Percentiles rank a stretch among this genome's conserved stretches.
Conservation (phyloP, 2,329 filamentous ascomycete species). For the Colletotrichum cereale region DNA sequence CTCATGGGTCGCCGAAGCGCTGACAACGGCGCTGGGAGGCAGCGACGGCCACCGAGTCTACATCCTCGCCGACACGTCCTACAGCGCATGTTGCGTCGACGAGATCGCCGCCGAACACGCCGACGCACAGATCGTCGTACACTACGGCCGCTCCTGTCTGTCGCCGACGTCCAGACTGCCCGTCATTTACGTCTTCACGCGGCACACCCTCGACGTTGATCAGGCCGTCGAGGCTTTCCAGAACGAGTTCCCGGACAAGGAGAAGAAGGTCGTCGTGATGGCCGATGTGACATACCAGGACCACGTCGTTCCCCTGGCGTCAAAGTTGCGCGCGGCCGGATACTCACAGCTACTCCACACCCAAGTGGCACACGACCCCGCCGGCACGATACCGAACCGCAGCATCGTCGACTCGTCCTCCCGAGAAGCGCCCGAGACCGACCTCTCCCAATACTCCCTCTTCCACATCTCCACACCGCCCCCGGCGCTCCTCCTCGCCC, state of each 20-base stretch:
- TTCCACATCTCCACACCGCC: conserved; percentile 89
- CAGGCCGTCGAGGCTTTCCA: conserved; percentile 70
- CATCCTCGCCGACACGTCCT: conserved; percentile 94
- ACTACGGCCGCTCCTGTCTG: conserved; percentile 93
- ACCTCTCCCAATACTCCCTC: conserved; percentile 76
- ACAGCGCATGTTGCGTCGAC: conserved; percentile 96
- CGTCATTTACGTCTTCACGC: conserved; percentile 92
- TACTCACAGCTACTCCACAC: conserved; percentile 80
- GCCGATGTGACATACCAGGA: conserved; percentile 90
- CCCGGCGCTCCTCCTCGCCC: conserved; percentile 84
- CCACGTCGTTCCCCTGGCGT: conserved; percentile 73
- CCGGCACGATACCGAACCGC: conserved; percentile 86
- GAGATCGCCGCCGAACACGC: conserved; percentile 97
- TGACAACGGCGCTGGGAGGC: conserved; percentile 56
- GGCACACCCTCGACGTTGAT: conserved; percentile 74
- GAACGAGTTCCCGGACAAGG: conserved; percentile 74
- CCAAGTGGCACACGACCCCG: conserved; percentile 80
- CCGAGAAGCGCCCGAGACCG: conserved; percentile 47
- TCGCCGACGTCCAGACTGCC: conserved; percentile 90
- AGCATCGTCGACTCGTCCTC: conserved; percentile 59
- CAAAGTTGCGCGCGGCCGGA: conserved; percentile 69
- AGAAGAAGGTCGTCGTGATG: conserved; percentile 80
- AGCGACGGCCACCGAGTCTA: conserved; percentile 66
- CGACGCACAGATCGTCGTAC: conserved; percentile 89
- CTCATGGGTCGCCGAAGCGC: conserved; percentile 78